Evolutionary conservation across 768 basidiomycete species (phyloP).

Genomic region (Pholiota microspora): DNA sequence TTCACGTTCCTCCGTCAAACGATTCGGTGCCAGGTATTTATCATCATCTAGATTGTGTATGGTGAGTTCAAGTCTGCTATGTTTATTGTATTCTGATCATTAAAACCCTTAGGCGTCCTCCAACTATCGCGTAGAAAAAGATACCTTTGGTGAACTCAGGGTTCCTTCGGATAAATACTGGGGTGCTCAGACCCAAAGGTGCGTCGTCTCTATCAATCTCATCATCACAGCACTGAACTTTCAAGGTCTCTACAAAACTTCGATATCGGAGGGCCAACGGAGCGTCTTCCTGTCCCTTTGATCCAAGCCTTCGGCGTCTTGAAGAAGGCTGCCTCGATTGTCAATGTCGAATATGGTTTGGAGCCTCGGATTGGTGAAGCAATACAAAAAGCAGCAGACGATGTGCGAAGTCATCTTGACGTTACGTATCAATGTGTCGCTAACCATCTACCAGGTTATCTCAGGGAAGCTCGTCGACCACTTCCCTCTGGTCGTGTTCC

Average conservation of each 20-base stretch:
- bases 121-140: slow-evolving; percentile 77
- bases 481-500: slow-evolving; percentile 98
- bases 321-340: slow-evolving; percentile 93
- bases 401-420: slow-evolving; percentile 46
- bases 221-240: neutral
- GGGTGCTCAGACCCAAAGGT: slow-evolving; percentile 99
- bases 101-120: slow-evolving; percentile 35
- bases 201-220: slow-evolving; percentile 13
- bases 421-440: neutral
- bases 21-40: slow-evolving; percentile 27
- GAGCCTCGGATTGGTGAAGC: slow-evolving; percentile 85
- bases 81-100: neutral
- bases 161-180: slow-evolving; percentile 82
- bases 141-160: slow-evolving; percentile 94
- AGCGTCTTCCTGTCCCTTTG: slow-evolving; percentile 90
- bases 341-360: slow-evolving; percentile 89
- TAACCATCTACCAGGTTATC: slow-evolving; percentile 70
- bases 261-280: slow-evolving; percentile 93
- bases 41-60: slow-evolving; percentile 29
- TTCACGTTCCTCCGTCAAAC: slow-evolving; percentile 19
- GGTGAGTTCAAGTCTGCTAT: slow-evolving; percentile 18
- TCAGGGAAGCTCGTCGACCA: slow-evolving; percentile 92
- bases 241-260: slow-evolving; percentile 92
- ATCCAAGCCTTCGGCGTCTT: slow-evolving; percentile 98
- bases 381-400: slow-evolving; percentile 92